Evolutionary conservation across 164 flowering plant genomes (phyloP), one percentile per base, ranked within the genome.

Genomic region (Magnolia changhungtana): DNA sequence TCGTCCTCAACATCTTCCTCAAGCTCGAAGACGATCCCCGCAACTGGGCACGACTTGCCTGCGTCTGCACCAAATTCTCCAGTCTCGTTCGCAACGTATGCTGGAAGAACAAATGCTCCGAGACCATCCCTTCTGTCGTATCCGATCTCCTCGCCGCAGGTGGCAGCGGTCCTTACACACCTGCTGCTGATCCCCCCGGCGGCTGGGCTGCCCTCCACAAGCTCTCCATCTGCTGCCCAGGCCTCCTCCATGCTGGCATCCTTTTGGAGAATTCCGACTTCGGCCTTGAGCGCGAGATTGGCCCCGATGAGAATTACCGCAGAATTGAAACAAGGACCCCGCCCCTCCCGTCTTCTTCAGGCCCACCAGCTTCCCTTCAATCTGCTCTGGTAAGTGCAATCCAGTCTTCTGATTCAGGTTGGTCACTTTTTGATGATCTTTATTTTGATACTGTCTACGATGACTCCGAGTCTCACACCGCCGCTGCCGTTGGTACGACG

Each of bases 221-320:
- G 85, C 88, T 96, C 73, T 77, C 90, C 65, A 87, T 94, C 74
- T 94, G 96, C 87, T 96, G 99, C 79, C 99, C 99, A 0, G 99
- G 99, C 23, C 90, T 91, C 76, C 86, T 84, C 78, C 96, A 84
- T 80, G 74, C 98, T 71, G 99, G 99, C 67, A 84, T 94, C 70
- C 92, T 94, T 72, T 80, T 94, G 2, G 96, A 92, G 45, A 84
- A 90, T 82, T 96, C 96, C 5, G 98, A 93, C 78, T 96, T 94
- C 72, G 98, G 99, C 7, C 92, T 96, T 71, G 90, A 90, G 29
- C 90, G 97, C 49, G 98, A 92, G 65, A 86, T 95, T 24, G 98
- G 98, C 13, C 95, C 95, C 1, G 91, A 92, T 50, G 87, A 88
- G 55, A 81, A 77, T 71, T 87, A 77, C 69, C 85, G 6, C 73